Evolutionary conservation across 1,284 basidiomycete genomes (phyloP), one percentile per base, ranked within the genome.

Genomic region (Trametes versicolor): DNA sequence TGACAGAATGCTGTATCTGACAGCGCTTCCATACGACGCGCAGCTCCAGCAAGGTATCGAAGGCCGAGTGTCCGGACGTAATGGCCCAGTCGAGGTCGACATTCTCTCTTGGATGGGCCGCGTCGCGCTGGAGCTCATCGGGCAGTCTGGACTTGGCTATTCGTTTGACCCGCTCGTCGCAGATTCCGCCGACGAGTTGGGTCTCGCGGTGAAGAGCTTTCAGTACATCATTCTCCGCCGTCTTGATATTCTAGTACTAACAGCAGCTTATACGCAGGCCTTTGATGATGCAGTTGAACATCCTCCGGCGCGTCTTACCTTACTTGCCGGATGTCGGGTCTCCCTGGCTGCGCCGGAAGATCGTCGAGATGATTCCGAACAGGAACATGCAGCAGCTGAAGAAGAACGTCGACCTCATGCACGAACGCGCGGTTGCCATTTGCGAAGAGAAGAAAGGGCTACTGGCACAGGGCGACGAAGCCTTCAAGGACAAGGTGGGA

Each of bases 201-300:
- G 71, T 5, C 64, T 72, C 15, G 69, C 78, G 1, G 53, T 79
- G 23, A 78, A 78, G 69, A 57, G 61, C 5, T 62, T 78, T n/a
- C 57, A 74, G 78, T 78, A 25, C 49, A 59, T 25, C 72, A 59
- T 25, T 71, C 70, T 36, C 59, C 43, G 43, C 0, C 13, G 27
- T 27, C 21, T 8, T 45, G 2, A 12, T 19, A 7, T 4, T 3
- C 12, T 19, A 6, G 39, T 32, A 2, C 15, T 55, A 7, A 54
- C 25, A 17, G 15, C 17, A 17, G 29, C 32, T 39, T 43, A 15
- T 9, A 21, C 19, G 15, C 4, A 45, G 32, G n/a, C 58, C 17
- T 27, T 13, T 60, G 29, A 15, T 29, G 53, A 25, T 12, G n/a
- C 37, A 43, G 13, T 4, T 58, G 12, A 37, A 23, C 9, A 6